These are phyloP conservation scores for Phialophora verrucosa DNA, from an alignment of 2,329 filamentous ascomycete species.

Conservation along the genomic window DNA sequence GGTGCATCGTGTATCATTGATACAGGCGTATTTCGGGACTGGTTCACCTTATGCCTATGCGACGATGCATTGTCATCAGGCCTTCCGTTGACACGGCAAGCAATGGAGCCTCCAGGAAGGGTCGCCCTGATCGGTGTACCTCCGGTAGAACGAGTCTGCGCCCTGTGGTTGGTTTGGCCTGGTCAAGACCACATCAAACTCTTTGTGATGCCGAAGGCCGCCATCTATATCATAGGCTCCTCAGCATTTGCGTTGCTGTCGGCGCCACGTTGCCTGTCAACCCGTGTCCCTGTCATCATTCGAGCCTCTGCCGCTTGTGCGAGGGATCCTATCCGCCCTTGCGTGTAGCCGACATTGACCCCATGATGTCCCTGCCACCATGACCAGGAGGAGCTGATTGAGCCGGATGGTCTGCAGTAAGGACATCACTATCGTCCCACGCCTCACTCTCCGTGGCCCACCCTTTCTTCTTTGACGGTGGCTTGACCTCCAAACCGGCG, in stretches of 20 bases:
- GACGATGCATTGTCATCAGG: slow-evolving; percentile 12
- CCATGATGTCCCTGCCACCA: slow-evolving; percentile 22
- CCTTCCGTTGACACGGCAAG: not conserved
- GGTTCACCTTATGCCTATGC: not conserved
- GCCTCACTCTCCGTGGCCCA: slow-evolving; percentile 21
- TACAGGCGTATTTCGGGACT: slow-evolving; percentile 5
- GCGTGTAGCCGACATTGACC: slow-evolving; percentile 17
- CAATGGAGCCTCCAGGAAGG: slow-evolving; percentile 3
- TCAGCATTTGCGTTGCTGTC: not conserved
- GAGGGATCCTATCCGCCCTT: slow-evolving; percentile 29
- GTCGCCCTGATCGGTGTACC: slow-evolving; percentile 3
- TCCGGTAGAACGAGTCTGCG: slow-evolving; percentile 2
- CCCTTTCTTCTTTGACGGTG: slow-evolving; percentile 35
- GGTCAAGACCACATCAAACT: not conserved
- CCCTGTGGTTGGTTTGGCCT: not conserved
- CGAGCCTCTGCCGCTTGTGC: slow-evolving; percentile 16
- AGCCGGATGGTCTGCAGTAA: not conserved
- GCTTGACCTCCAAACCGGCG: slow-evolving; percentile 74
- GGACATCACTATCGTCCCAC: slow-evolving; percentile 20
- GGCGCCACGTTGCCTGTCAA: not conserved
- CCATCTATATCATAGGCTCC: not conserved
- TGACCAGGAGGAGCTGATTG: slow-evolving; percentile 2
- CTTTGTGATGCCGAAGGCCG: not conserved
- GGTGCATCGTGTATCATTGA: slow-evolving; percentile 4
- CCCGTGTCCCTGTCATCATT: not conserved